These are phyloP conservation scores for Lignosus rhinocerotis DNA, from an alignment of 1,284 basidiomycete species.

Conservation along the genomic window DNA sequence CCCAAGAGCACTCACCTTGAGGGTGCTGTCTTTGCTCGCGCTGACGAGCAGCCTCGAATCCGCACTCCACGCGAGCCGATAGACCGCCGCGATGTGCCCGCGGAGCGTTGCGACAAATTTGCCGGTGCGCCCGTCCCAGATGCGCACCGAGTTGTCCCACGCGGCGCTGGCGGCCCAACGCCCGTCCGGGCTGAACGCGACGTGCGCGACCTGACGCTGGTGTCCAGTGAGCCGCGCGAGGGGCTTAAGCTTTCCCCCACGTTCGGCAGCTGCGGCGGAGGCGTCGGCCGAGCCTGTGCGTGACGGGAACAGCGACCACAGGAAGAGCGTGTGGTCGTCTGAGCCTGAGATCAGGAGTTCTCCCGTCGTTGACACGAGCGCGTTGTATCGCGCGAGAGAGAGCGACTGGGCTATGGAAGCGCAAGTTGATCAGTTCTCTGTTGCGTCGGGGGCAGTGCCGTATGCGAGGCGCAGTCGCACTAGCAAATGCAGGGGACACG, in stretches of 20 bases:
- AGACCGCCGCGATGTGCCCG: constrained; percentile 94
- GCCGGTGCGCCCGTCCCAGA: constrained; percentile 94
- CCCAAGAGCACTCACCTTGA: constrained; percentile 68
- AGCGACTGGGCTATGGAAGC: constrained; percentile 61
- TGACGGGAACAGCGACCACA: constrained; percentile 64
- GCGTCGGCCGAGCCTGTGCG: constrained; percentile 38
- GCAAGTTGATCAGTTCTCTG: not conserved
- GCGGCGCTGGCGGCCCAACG: constrained; percentile 89
- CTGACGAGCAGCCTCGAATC: constrained; percentile 91
- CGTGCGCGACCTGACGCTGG: constrained; percentile 94
- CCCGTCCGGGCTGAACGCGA: constrained; percentile 94
- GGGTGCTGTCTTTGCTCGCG: constrained; percentile 93
- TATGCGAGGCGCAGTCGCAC: not conserved
- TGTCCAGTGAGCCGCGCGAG: constrained; percentile 90
- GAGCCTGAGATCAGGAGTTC: constrained; percentile 93
- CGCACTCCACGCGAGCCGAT: constrained; percentile 92
- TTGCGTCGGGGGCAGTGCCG: not conserved
- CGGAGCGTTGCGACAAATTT: constrained; percentile 91
- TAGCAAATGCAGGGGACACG: not conserved
- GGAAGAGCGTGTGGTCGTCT: constrained; percentile 90
- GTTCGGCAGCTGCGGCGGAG: constrained; percentile 34
- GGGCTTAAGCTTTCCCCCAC: constrained; percentile 75
- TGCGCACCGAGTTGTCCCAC: constrained; percentile 89
- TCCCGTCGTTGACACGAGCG: constrained; percentile 65
- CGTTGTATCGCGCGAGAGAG: constrained; percentile 75